Evolutionary conservation across 495 filamentous ascomycete species (phyloP).

Genomic region (Penicillium cinerascens): DNA sequence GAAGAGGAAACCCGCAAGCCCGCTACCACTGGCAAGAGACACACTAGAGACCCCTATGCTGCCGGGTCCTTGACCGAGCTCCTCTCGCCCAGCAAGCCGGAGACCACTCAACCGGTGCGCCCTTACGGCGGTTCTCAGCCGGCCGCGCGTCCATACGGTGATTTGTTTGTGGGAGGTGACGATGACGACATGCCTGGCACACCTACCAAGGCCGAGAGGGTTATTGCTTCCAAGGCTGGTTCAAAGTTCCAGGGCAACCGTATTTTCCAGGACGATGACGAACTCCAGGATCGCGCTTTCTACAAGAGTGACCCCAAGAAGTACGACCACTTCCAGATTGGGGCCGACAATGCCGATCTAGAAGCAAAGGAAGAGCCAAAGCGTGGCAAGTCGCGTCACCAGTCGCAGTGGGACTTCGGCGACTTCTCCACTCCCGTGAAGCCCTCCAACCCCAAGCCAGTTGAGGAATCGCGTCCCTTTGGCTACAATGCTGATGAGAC

Average conservation of each 20-base stretch:
- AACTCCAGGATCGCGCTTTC: neutral
- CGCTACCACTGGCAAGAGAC: constrained; percentile 18
- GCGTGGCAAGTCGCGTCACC: constrained; percentile 57
- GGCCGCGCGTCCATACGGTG: constrained; percentile 57
- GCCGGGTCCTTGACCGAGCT: constrained; percentile 24
- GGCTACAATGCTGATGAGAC: constrained; percentile 64
- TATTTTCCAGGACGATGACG: constrained; percentile 60
- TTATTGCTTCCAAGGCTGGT: constrained; percentile 50
- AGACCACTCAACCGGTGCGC: constrained; percentile 19
- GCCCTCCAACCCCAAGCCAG: constrained; percentile 46
- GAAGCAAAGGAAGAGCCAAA: constrained; percentile 36
- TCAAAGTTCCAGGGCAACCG: constrained; percentile 61
- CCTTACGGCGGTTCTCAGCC: constrained; percentile 55
- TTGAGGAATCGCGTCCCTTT: constrained; percentile 64
- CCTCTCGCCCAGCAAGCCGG: constrained; percentile 24
- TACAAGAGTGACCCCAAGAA: constrained; percentile 66
- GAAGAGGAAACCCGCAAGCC: neutral
- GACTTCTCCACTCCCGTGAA: constrained; percentile 83
- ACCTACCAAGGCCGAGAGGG: constrained; percentile 46
- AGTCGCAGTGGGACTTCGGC: constrained; percentile 76
- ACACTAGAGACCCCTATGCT: constrained; percentile 24
- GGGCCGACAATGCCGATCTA: constrained; percentile 49
- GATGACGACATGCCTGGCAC: constrained; percentile 39
- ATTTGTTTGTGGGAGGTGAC: constrained; percentile 57
- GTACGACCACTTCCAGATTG: constrained; percentile 86